Base-by-base conservation (phyloP, 23 red algal genomes). In the Gracilaria domingensis region DNA sequence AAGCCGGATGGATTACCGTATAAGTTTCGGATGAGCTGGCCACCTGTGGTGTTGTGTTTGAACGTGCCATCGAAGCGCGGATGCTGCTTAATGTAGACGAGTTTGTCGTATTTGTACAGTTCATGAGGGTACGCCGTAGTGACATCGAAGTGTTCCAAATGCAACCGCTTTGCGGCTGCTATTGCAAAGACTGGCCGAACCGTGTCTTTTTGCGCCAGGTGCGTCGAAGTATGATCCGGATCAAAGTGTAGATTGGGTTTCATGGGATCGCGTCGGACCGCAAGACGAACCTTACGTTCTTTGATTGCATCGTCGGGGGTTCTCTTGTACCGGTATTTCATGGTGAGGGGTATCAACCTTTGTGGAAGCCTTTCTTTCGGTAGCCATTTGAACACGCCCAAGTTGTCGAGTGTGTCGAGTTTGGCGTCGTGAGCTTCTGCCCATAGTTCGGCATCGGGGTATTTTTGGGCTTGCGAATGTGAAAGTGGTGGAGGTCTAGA, bases 371-470 rank as follows among this genome's bases (percentile, higher is more conserved):
- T 35, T 35, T 44, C 16, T 1, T 40, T 5, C 6, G 36, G 71
- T 11, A 80, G 20, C 85, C 71, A 77, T 45, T 35, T 51, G 30
- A 78, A 42, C 36, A 51, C 71, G 34, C 29, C 35, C 37, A 61
- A 5, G 21, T 79, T 39, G 45, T 89, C 47, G 28, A 80, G 24
- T 2, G 56, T 79, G 20, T 89, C 85, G 12, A 78, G 34, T 69
- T 89, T 54, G 4, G 50, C 35, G 42, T 89, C 32, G 17, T 79
- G 44, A 12, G 85, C 85, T 6, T 0, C 12, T 8, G 33, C 57
- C 70, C 45, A 89, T 60, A 57, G 11, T n/a, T 89, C 25, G 8
- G 71, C 71, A 39, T 89, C 85, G 17, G 71, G 85, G 59, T 89
- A 89, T 1, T 13, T 30, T 36, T 66, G 14, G 21, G 66, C 85